phyloP scores from a whole-genome alignment of 441 rosid species.

The Gossypium davidsonii region DNA sequence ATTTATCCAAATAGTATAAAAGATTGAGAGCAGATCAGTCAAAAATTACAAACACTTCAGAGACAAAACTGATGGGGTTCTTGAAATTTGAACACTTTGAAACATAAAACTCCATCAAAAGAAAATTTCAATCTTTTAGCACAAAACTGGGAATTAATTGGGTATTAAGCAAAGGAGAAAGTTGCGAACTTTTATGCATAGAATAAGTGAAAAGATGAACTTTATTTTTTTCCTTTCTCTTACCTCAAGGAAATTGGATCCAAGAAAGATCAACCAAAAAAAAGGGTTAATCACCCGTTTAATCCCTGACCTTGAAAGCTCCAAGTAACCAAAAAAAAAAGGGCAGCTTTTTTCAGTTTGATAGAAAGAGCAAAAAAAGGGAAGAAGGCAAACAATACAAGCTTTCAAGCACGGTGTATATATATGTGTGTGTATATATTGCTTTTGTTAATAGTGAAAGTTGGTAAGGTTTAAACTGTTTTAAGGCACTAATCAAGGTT shows the following conservation, averaged over 20 bases:
- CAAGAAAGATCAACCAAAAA: constrained; percentile 14
- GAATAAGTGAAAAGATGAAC: constrained; percentile 18
- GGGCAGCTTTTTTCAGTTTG: neutral
- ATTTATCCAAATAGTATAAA: neutral
- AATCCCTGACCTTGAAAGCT: neutral
- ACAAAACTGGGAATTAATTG: no score
- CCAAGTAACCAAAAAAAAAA: neutral
- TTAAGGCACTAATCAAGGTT: constrained; percentile 2
- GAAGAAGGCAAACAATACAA: no score
- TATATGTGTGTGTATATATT: no score
- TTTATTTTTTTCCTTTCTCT: constrained; percentile 13
- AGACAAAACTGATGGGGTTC: constrained; percentile 1
- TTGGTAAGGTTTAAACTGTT: neutral
- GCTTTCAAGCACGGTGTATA: neutral
- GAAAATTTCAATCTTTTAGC: no score
- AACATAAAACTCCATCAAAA: no score
- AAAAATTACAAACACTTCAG: neutral
- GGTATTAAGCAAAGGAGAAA: constrained; percentile 8
- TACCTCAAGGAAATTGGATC: constrained; percentile 30
- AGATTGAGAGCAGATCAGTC: neutral
- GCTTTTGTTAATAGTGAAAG: neutral
- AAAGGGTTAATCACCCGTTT: neutral
- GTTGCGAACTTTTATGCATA: constrained; percentile 23
- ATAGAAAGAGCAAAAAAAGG: neutral
- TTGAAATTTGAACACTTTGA: constrained; percentile 32